A percentile compares a stretch with the other conserved stretches of the same genome.
Conservation (phyloP, 805 yeast species). For the Priceomyces fermenticarens region DNA sequence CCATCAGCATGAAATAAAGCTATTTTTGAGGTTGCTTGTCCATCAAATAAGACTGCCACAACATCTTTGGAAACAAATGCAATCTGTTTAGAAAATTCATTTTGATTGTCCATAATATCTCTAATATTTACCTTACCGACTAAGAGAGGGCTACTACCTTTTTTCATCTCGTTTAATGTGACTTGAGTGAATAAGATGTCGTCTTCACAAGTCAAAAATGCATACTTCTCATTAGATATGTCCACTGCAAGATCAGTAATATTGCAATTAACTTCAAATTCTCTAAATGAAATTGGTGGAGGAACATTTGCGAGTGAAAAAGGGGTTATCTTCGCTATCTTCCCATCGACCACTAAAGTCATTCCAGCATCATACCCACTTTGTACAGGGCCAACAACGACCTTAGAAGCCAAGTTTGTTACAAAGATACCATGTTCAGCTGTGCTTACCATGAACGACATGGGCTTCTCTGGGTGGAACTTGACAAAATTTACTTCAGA, state of each 20-base stretch:
- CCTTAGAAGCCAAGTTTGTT: conserved; percentile 63
- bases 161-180: conserved; percentile 44
- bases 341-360: conserved; percentile 79
- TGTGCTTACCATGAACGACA: conserved; percentile 67
- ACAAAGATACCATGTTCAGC: conserved; percentile 46
- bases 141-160: conserved; percentile 46
- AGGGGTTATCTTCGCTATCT: conserved; percentile 71
- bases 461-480: conserved; percentile 91
- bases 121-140: conserved; percentile 26
- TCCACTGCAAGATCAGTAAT: conserved; percentile 67
- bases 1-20: conserved; percentile 48
- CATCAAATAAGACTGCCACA: conserved; percentile 61
- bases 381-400: conserved; percentile 64
- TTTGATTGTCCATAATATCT: conserved; percentile 32
- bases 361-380: conserved; percentile 75
- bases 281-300: conserved; percentile 84
- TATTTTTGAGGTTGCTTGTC: conserved; percentile 47
- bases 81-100: conserved; percentile 60
- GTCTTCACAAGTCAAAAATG: conserved; percentile 49
- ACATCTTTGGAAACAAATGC: conserved; percentile 50
- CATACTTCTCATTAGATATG: conserved; percentile 54
- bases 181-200: conserved; percentile 40
- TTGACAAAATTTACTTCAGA: conserved; percentile 43
- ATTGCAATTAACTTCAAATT: conserved; percentile 48
- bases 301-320: conserved; percentile 84